Conservation (phyloP, 352 stramenopile genomes). For the Globisporangium cystogenes region DNA sequence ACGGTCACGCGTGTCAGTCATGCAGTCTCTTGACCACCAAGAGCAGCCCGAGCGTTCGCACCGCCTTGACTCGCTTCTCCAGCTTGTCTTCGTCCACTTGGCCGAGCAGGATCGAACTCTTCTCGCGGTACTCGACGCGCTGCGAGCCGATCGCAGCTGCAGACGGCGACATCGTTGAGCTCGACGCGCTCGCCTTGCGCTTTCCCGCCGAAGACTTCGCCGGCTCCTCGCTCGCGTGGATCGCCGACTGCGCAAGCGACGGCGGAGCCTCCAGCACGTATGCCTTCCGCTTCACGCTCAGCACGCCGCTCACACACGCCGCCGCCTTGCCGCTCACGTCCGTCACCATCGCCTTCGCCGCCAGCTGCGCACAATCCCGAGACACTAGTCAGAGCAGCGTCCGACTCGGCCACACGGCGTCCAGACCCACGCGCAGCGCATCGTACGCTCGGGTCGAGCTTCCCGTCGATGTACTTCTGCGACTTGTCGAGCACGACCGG, state of each 20-base stretch:
- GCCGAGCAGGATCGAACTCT: slow-evolving; percentile 48
- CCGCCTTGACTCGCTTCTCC: slow-evolving; percentile 67
- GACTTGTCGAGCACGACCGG: slow-evolving; percentile 65
- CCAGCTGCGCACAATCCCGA: slow-evolving; percentile 26
- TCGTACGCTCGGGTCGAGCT: slow-evolving; percentile 58
- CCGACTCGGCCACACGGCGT: not conserved
- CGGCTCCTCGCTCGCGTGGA: not conserved
- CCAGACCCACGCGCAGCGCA: not conserved
- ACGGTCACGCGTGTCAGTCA: too few species aligned
- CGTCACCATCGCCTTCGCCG: slow-evolving; percentile 46
- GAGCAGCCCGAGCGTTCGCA: too few species aligned
- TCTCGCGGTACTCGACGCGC: slow-evolving; percentile 58
- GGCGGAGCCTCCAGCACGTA: slow-evolving; percentile 43
- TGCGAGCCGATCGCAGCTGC: slow-evolving; percentile 6
- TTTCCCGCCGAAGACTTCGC: slow-evolving; percentile 3
- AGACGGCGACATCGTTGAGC: slow-evolving; percentile 1
- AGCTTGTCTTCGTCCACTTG: slow-evolving; percentile 80
- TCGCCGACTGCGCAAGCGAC: not conserved
- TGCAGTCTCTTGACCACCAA: too few species aligned
- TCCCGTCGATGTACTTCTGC: slow-evolving; percentile 82
- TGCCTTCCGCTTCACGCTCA: slow-evolving; percentile 48
- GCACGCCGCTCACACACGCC: slow-evolving; percentile 47
- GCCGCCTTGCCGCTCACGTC: slow-evolving; percentile 70
- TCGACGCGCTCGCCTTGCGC: slow-evolving; percentile 9
- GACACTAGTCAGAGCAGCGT: not conserved